Base-by-base conservation (phyloP, 2,329 filamentous ascomycete species). In the Colletotrichum sp. region DNA sequence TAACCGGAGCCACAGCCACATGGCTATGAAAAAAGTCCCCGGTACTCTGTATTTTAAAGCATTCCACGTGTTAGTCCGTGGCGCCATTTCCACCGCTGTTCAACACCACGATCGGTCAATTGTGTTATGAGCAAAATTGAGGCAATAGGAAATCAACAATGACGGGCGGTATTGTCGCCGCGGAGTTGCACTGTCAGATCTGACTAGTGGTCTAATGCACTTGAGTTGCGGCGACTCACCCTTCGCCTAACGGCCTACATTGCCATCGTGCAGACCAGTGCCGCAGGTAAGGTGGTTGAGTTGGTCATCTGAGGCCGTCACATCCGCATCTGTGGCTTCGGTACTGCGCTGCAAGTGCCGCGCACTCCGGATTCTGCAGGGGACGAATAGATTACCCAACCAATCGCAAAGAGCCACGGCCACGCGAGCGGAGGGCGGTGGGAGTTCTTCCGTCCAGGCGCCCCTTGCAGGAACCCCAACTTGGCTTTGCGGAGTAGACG, bases 281-380 rank as follows among this genome's bases (percentile, higher is more conserved):
- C 73, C 64, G 64, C 73, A 68, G 8, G 26, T 73, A 76, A 68
- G 73, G 64, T 76, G 69, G 24, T 52, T 28, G 39, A n/a, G 64
- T 5, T 55, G 55, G 60, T 34, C 34, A 39, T 28, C 16, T 44
- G 26, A 39, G 26, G 63, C 69, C 69, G 69, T 65, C n/a, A 59
- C 57, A 64, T 52, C 69, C 63, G 69, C 44, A 10, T 24, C 32
- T 24, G 16, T n/a, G 39, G 39, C 64, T 68, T n/a, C 68, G 62
- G 68, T 30, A 75, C 30, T 39, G 32, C 73, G 28, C 44, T 52
- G 21, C 57, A 28, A 62, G 24, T 64, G 70, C 73, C 70, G 73
- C 57, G 63, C 13, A 28, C 57, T 72, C 73, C 73, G 69, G 59
- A 26, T 13, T 6, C n/a, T 52, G 16, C 63, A 62, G 57, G 69